Conservation (phyloP, 345 rosid genomes). For the Nephelium lappaceum region DNA sequence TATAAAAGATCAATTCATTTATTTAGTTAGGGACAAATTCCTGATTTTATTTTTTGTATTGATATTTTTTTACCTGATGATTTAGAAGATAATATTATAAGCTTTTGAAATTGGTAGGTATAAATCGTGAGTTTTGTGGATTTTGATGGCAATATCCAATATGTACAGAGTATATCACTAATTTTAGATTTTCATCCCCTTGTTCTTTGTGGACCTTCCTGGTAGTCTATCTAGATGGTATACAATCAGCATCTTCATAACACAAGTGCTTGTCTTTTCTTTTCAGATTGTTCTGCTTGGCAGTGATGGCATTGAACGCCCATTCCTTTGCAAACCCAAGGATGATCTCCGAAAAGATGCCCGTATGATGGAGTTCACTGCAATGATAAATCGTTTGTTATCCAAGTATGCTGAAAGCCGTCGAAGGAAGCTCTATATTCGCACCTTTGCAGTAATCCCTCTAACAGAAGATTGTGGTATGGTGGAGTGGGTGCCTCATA, state of each 20-base stretch:
- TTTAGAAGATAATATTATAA: background rate
- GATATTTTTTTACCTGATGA: background rate
- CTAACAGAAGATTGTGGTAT: conserved; percentile 98
- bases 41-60: background rate
- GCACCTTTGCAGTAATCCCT: conserved; percentile 96
- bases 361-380: conserved; percentile 99
- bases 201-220: background rate
- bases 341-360: conserved; percentile 99
- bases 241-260: conserved; percentile 8
- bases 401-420: conserved; percentile 96
- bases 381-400: conserved; percentile 90
- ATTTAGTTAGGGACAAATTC: background rate
- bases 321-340: conserved; percentile 98
- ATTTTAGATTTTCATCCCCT: background rate
- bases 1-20: background rate
- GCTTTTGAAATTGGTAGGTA: background rate
- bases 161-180: background rate
- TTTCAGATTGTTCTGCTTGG: conserved; percentile 86
- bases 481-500: conserved; percentile 99
- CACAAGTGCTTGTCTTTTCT: conserved; percentile 17
- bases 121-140: background rate
- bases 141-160: background rate
- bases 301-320: conserved; percentile 88
- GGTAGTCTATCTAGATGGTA: background rate
- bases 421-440: conserved; percentile 86